Evolutionary conservation across 2,329 filamentous ascomycete species (phyloP), one percentile per base, ranked within the genome.

Genomic region (Epichloe baconii): DNA sequence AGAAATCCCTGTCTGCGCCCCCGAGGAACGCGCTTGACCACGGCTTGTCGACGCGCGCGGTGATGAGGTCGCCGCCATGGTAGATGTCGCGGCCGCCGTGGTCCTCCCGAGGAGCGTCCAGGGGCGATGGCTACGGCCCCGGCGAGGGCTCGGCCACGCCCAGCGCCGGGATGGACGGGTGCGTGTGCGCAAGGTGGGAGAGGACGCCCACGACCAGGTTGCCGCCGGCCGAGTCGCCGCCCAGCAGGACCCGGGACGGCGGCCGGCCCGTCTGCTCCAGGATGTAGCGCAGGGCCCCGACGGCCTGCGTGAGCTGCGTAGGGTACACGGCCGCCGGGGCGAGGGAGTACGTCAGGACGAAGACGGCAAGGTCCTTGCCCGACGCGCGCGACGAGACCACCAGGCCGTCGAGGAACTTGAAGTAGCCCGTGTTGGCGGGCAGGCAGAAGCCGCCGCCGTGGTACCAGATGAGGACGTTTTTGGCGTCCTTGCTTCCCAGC

Each of bases 371-470:
- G 23, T 56, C 53, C 41, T 54, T 52, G 51, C 49, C 52, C 1
- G 53, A 36, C 11, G 38, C 42, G n/a, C 44, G 48, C 3, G 55
- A 51, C 11, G 54, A 57, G 0, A 48, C 38, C 21, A 59, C 37
- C 10, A 60, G 47, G 7, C 52, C 41, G 21, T 52, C 49, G 21
- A 55, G 55, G 45, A 58, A 56, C 11, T 48, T 44, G 48, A 59
- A 58, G 43, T 58, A 55, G 43, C 52, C 57, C 17, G 36, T 37
- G 43, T 56, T 58, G 31, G 58, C 56, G 14, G 56, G 55, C 7
- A 59, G 51, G 23, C 56, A 57, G 26, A 55, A 59, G 19, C 58
- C 58, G 42, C 58, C 58, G 36, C 58, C 58, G 17, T 60, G 58
- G 47, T 54, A 60, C 58, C 58, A 60, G 26, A 60, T 54, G 14